Evolutionary conservation across 2,329 filamentous ascomycete genomes (phyloP).

Genomic region (Tolypocladium tropicale): DNA sequence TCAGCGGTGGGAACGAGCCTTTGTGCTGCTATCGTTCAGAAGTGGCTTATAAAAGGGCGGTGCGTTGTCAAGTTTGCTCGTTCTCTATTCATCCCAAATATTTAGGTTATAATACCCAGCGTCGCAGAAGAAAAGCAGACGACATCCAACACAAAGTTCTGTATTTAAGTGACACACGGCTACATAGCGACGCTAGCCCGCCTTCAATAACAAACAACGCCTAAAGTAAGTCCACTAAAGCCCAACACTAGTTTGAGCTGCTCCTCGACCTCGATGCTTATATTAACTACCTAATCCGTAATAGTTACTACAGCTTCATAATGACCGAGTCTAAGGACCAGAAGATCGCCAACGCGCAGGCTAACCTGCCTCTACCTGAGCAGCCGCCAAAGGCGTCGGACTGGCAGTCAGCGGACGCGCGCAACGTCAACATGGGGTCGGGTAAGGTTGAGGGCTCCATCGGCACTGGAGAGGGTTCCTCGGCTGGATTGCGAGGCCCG

Average conservation of each 20-base stretch:
- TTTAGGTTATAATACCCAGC: not conserved
- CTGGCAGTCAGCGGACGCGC: slow-evolving; percentile 62
- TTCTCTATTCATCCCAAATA: not conserved
- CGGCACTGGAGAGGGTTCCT: slow-evolving; percentile 36
- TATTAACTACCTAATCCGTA: not conserved
- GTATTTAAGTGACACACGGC: not conserved
- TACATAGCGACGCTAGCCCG: not conserved
- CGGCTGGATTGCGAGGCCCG: slow-evolving; percentile 45
- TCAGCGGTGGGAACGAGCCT: not conserved
- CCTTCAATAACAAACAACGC: not conserved
- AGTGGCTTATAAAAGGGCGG: not conserved
- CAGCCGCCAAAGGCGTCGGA: slow-evolving; percentile 67
- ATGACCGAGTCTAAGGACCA: slow-evolving; percentile 47
- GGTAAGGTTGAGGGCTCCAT: slow-evolving; percentile 26
- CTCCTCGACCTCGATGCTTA: not conserved
- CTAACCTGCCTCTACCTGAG: slow-evolving; percentile 71
- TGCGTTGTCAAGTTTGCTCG: not conserved
- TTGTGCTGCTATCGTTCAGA: not conserved
- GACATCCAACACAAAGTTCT: not conserved
- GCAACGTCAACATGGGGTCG: slow-evolving; percentile 57
- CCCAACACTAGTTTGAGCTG: not conserved
- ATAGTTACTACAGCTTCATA: not conserved
- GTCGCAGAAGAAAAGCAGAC: not conserved
- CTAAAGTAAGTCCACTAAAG: not conserved
- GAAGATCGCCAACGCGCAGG: slow-evolving; percentile 55